phyloP scores from a whole-genome alignment of 1,284 basidiomycete genomes.

The Leccinum subspadiceum region DNA sequence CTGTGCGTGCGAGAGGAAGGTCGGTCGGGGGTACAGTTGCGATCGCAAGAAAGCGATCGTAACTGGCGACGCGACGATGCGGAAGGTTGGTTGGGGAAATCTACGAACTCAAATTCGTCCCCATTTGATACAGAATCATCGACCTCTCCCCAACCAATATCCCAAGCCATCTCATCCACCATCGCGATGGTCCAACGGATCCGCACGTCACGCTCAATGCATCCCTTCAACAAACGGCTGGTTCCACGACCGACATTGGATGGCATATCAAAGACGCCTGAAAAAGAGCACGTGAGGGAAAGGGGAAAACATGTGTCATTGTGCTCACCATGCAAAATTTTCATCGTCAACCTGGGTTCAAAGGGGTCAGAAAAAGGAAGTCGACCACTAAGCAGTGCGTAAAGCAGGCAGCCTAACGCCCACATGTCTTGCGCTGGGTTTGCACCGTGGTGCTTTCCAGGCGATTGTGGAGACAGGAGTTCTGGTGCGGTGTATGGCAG shows the following conservation, averaged over 20 bases:
- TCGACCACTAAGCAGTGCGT: conserved; percentile 75
- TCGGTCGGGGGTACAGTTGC: conserved; percentile 1
- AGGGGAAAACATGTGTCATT: background rate
- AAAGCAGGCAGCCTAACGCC: conserved; percentile 88
- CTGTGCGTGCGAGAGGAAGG: conserved; percentile 30
- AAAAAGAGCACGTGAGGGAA: conserved; percentile 9
- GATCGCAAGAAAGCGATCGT: conserved; percentile 19
- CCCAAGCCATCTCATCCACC: conserved; percentile 78
- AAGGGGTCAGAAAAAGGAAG: conserved; percentile 86
- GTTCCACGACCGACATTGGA: conserved; percentile 64
- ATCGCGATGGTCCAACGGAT: conserved; percentile 73
- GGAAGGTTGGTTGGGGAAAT: conserved; percentile 17
- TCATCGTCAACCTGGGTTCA: conserved; percentile 87
- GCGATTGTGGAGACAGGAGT: conserved; percentile 49
- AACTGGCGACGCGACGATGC: conserved; percentile 13
- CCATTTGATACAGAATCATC: conserved; percentile 25
- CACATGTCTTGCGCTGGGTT: conserved; percentile 87
- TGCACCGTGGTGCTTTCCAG: conserved; percentile 29
- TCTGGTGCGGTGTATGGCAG: conserved; percentile 89
- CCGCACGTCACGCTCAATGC: conserved; percentile 59
- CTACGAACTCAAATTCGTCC: conserved; percentile 31
- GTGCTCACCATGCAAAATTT: conserved; percentile 78
- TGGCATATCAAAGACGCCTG: conserved; percentile 62
- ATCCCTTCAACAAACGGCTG: conserved; percentile 71
- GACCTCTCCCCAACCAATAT: conserved; percentile 69